phyloP scores from a whole-genome alignment of 2,329 filamentous ascomycete genomes.

The Diaporthe longicolla region DNA sequence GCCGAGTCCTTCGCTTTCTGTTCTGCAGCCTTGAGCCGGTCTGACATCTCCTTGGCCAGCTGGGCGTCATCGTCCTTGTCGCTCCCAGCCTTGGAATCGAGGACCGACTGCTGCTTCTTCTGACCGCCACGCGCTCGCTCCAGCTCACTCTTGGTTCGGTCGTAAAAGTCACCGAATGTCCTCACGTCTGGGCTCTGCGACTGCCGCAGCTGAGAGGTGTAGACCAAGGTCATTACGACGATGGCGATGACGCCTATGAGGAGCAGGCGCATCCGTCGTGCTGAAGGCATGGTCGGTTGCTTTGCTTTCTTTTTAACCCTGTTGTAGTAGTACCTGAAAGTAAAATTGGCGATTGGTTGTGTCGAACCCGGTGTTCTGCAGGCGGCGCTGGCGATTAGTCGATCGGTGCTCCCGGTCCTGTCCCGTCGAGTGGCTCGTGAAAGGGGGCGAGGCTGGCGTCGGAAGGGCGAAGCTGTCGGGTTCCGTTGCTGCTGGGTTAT shows the following conservation, averaged over 20 bases:
- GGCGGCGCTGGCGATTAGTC: background rate
- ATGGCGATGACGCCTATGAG: slow-evolving; percentile 74
- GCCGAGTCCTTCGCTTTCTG: slow-evolving; percentile 77
- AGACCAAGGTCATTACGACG: slow-evolving; percentile 79
- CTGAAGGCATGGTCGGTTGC: slow-evolving; percentile 71
- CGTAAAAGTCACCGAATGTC: slow-evolving; percentile 69
- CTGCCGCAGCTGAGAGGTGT: slow-evolving; percentile 73
- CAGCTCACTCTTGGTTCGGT: slow-evolving; percentile 71
- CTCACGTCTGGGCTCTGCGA: slow-evolving; percentile 61
- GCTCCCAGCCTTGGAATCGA: slow-evolving; percentile 57
- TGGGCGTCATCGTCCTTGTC: slow-evolving; percentile 70
- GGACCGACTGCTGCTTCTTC: slow-evolving; percentile 52
- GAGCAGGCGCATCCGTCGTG: slow-evolving; percentile 78
- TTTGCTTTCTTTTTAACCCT: background rate
- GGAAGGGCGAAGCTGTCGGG: background rate
- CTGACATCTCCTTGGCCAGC: slow-evolving; percentile 68
- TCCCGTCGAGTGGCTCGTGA: background rate
- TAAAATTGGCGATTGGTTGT: background rate
- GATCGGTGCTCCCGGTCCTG: background rate
- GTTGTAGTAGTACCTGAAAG: background rate
- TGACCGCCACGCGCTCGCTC: slow-evolving; percentile 52
- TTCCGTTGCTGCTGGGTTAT: background rate
- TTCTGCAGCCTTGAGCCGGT: slow-evolving; percentile 77
- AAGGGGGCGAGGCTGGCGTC: background rate
- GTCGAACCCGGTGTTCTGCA: background rate